These are phyloP conservation scores for Aspergillus sclerotioniger DNA, from an alignment of 495 filamentous ascomycete genomes.

Conservation along the genomic window DNA sequence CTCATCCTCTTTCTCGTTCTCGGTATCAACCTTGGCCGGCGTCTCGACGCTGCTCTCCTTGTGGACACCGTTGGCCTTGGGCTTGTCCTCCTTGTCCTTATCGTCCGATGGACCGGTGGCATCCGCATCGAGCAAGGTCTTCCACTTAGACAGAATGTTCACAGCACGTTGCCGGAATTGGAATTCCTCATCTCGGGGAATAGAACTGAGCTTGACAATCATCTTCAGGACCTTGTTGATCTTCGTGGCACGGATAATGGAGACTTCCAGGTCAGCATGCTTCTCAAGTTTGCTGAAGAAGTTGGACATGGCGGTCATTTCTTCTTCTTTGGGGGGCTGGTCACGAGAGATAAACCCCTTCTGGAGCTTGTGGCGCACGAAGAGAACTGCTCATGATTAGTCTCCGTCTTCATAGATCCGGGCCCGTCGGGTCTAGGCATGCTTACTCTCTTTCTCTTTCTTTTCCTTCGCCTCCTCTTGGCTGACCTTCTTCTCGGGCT, in stretches of 20 bases:
- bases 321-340: constrained; percentile 76
- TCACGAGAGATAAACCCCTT: constrained; percentile 85
- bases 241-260: constrained; percentile 81
- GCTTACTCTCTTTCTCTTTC: constrained; percentile 66
- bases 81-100: constrained; percentile 44
- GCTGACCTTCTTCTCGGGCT: constrained; percentile 53
- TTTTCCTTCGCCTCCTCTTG: constrained; percentile 62
- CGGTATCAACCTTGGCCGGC: constrained; percentile 36
- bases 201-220: constrained; percentile 76
- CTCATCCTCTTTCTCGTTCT: constrained; percentile 48
- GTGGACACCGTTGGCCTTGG: constrained; percentile 50
- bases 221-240: constrained; percentile 93
- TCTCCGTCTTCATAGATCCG: neutral
- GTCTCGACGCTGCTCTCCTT: constrained; percentile 49
- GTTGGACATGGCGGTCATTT: constrained; percentile 80
- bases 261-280: constrained; percentile 75
- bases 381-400: constrained; percentile 57
- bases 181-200: constrained; percentile 82
- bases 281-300: constrained; percentile 78
- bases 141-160: constrained; percentile 76
- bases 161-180: constrained; percentile 78
- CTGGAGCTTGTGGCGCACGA: constrained; percentile 85
- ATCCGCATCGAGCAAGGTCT: constrained; percentile 66
- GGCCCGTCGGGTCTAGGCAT: neutral
- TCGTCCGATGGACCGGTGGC: constrained; percentile 37